Evolutionary conservation across 495 filamentous ascomycete species (phyloP), one percentile per base, ranked within the genome.

Genomic region (Penicillium angulare): DNA sequence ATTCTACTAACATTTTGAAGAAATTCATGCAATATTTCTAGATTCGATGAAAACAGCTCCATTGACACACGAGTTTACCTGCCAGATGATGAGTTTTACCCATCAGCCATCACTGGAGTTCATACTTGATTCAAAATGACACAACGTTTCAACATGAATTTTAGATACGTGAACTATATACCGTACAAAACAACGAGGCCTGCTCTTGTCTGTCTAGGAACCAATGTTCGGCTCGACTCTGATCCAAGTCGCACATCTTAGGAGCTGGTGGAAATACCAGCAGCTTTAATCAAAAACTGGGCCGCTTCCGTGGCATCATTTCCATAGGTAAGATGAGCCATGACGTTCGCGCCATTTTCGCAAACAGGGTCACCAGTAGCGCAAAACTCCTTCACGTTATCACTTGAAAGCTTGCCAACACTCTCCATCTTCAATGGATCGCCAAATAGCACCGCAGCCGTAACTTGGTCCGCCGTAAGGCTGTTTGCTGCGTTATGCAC

Each of bases 361-460:
- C 82, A 85, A 43, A 86, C 81, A 4, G 77, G 66, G 55, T 86
- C 82, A 3, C 69, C 73, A 2, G 35, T 22, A 24, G 79, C 74
- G 55, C 82, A 84, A 45, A 73, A 76, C 6, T 77, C 74, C 61
- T 77, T 70, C 7, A 76, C 68, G 39, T 80, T 78, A 24, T 63
- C 64, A 10, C 61, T 53, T 13, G 69, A 49, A 0, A 82, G 61
- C 36, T 77, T 74, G 0, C 72, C 61, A 5, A 84, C 71, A 3
- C 67, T 43, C 27, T 73, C 54, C 1, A 60, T 60, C 54, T 78
- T 74, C 60, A 75, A 65, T 27, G 83, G 82, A 62, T 84, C 81
- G 8, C 81, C 82, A 56, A 85, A 85, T 26, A 82, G 68, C n/a
- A 85, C 79, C 5, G 71, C 63, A 26, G 49, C 59, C 6, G 62